Conservation (phyloP, 1,284 basidiomycete species). For the Vanrija humicola region DNA sequence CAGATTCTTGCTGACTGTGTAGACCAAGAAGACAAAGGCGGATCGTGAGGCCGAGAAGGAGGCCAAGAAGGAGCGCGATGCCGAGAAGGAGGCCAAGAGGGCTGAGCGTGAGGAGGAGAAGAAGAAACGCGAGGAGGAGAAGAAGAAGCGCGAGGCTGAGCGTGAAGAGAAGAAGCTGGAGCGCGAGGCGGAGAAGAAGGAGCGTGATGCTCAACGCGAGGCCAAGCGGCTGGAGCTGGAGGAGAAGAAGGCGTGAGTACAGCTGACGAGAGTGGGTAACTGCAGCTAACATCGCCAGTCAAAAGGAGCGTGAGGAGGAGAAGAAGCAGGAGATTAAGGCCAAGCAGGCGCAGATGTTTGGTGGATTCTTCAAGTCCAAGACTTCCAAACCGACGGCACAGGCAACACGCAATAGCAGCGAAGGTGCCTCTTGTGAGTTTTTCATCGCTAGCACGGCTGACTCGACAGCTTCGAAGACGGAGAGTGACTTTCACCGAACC, state of each 20-base stretch:
- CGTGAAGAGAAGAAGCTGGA: constrained; percentile 10
- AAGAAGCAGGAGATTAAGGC: constrained; percentile 29
- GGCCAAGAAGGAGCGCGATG: background rate
- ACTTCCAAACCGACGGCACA: constrained; percentile 14
- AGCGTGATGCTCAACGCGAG: background rate
- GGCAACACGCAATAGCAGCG: constrained; percentile 5
- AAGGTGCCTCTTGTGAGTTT: constrained; percentile 20
- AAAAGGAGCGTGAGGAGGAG: constrained; percentile 32
- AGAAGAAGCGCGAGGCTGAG: constrained; percentile 1
- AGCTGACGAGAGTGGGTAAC: no score
- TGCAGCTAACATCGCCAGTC: constrained; percentile 15
- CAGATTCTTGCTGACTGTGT: background rate
- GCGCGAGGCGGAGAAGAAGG: constrained; percentile 4
- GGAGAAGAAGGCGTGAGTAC: constrained; percentile 20
- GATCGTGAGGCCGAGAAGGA: constrained; percentile 4
- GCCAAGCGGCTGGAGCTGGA: constrained; percentile 8
- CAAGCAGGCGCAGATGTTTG: constrained; percentile 34
- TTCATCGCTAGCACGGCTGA: background rate
- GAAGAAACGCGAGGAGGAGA: constrained; percentile 7
- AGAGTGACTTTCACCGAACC: constrained; percentile 25
- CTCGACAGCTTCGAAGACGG: background rate
- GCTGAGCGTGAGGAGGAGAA: constrained; percentile 7
- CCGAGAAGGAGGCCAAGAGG: constrained; percentile 6
- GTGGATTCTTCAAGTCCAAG: constrained; percentile 31
- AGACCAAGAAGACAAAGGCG: constrained; percentile 25